Evolutionary conservation across 148 eudicot genomes (phyloP).

Genomic region (Camellia lanceoleosa): DNA sequence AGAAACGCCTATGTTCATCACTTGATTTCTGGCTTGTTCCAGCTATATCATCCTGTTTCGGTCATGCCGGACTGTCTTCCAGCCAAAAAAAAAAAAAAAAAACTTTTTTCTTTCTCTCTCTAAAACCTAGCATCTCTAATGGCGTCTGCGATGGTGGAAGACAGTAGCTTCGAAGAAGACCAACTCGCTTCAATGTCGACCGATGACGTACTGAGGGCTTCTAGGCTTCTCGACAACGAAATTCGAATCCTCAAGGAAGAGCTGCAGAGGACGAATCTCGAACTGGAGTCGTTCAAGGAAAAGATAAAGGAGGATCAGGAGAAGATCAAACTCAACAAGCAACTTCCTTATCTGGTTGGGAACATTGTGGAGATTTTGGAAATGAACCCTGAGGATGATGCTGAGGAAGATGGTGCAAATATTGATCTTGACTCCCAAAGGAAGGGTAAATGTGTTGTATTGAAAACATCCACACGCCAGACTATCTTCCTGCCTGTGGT

Average conservation of each 20-base stretch:
- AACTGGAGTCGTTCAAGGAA: constrained; percentile 72
- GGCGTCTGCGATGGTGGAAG: constrained; percentile 87
- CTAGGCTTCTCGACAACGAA: constrained; percentile 86
- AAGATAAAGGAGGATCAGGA: constrained; percentile 97
- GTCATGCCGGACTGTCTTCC: too few relatives aligned
- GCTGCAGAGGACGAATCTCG: constrained; percentile 67
- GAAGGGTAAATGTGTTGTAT: constrained; percentile 93
- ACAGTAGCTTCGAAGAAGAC: constrained; percentile 62
- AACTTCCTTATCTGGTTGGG: constrained; percentile 92
- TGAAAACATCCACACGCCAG: constrained; percentile 95
- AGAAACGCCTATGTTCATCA: too few relatives aligned
- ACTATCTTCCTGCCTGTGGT: constrained; percentile 95
- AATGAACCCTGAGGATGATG: constrained; percentile 96
- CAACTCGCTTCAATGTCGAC: constrained; percentile 74
- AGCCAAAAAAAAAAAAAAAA: too few relatives aligned
- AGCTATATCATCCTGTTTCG: too few relatives aligned
- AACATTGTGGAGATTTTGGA: constrained; percentile 95
- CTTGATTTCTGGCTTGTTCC: too few relatives aligned
- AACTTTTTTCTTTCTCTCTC: background rate
- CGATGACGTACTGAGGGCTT: constrained; percentile 67
- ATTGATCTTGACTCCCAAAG: constrained; percentile 95
- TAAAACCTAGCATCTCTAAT: constrained; percentile 20
- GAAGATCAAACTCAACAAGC: constrained; percentile 92
- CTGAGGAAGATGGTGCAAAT: constrained; percentile 98
- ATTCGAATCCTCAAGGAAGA: constrained; percentile 87